A percentile compares a stretch with the other conserved stretches of the same genome.
Conservation (phyloP, 768 basidiomycete species). For the Heimioporus sp. region DNA sequence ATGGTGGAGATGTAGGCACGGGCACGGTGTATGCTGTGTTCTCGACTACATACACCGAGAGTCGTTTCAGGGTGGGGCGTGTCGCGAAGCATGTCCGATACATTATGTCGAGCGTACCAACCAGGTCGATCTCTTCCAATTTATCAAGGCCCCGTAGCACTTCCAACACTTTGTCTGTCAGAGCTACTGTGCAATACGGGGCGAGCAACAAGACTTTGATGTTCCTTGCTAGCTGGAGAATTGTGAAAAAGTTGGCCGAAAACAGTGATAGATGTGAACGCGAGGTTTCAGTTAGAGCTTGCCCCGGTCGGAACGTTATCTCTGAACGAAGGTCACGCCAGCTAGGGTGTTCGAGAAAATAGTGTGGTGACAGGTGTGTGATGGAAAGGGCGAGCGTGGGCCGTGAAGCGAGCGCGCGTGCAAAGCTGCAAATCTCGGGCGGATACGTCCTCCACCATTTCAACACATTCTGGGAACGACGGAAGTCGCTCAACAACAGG, state of each 20-base stretch:
- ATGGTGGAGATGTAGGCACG: not conserved
- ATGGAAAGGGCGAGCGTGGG: not conserved
- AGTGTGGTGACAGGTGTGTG: not conserved
- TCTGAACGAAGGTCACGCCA: not conserved
- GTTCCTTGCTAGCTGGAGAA: not conserved
- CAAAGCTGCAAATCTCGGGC: not conserved
- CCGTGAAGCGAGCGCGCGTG: not conserved
- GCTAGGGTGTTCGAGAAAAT: not conserved
- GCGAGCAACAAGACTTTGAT: not conserved
- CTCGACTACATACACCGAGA: not conserved
- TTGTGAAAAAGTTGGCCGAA: not conserved
- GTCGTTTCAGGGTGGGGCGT: not conserved
- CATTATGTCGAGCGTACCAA: not conserved
- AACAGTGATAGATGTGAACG: not conserved
- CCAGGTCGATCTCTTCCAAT: not conserved
- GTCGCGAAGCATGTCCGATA: not conserved
- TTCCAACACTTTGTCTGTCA: not conserved
- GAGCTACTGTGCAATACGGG: too few species aligned
- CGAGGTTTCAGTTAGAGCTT: not conserved
- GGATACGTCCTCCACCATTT: not conserved
- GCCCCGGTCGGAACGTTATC: too few species aligned
- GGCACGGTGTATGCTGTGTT: too few species aligned
- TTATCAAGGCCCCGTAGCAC: not conserved
- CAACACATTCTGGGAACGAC: not conserved
- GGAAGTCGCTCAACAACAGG: not conserved